Base-by-base conservation (phyloP, 2,329 filamentous ascomycete genomes). In the Pseudofabraea citricarpa region DNA sequence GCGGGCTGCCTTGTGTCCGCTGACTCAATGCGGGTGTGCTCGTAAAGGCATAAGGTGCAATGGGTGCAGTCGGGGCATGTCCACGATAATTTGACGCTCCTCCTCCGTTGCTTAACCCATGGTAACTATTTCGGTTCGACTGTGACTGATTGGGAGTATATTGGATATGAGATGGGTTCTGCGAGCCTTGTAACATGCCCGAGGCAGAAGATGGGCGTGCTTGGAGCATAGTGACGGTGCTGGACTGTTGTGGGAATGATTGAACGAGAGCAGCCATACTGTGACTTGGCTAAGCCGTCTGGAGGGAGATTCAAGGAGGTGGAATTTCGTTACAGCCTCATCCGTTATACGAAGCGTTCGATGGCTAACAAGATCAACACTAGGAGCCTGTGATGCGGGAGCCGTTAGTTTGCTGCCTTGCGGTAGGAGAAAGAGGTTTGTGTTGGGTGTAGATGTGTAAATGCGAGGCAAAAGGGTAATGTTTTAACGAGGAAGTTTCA, bases 181-280 rank as follows among this genome's bases (percentile, higher is more conserved):
- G 56, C 29, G 55, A 52, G 22, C 44, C 54, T 45, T 61, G 57
- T 18, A 62, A 47, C 22, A 76, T 76, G 58, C 74, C 76, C 44
- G 77, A 76, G 32, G 79, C 74, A 48, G 85, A 83, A 43, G 75
- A 74, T 50, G 83, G 79, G 63, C 83, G 79, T 56, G 83, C 77
- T 65, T 89, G 85, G 59, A 90, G 81, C 77, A 90, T 85, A 52
- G 83, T 83, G 58, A 82, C 75, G 55, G 85, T 82, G 65, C 75
- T 74, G 60, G 82, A 81, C 67, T 88, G 84, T 69, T 87, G 83
- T 59, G 86, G 79, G 63, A 86, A 87, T 49, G 84, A 81, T 70
- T 91, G 87, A 61, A 90, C 84, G 73, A 91, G 75, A 66, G 87
- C 85, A 73, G 87, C 87, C 87, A 93, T 91, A 65, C 64, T 84